Percentiles rank a stretch among this genome's conserved stretches.
phyloP scores from a whole-genome alignment of 1,284 basidiomycete species.

The Golubevia sp. region DNA sequence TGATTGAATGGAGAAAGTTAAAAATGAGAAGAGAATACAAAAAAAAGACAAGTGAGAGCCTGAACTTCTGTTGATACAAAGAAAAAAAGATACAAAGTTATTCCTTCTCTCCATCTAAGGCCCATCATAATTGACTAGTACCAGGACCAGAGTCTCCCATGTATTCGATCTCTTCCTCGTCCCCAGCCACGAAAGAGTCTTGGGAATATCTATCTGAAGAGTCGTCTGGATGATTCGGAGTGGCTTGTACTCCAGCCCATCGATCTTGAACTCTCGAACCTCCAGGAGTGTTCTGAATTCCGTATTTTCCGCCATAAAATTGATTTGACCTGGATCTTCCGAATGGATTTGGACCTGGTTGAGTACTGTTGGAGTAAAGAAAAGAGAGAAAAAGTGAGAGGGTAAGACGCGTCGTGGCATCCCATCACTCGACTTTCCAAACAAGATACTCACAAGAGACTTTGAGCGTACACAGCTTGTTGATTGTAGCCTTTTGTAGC shows the following conservation, averaged over 20 bases:
- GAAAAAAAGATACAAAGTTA: too few relatives aligned
- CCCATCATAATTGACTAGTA: not conserved
- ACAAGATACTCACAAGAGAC: slow-evolving; percentile 65
- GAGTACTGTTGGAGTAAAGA: too few relatives aligned
- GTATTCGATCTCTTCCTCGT: not conserved
- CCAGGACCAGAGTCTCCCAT: not conserved
- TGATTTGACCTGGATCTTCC: not conserved
- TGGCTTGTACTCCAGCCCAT: not conserved
- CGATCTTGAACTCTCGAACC: not conserved
- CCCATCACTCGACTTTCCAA: too few relatives aligned
- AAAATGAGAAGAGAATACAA: too few relatives aligned
- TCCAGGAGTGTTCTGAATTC: not conserved
- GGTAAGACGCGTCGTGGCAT: too few relatives aligned
- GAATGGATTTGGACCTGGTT: not conserved
- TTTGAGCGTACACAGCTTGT: slow-evolving; percentile 70
- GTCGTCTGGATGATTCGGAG: not conserved
- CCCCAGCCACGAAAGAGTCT: not conserved
- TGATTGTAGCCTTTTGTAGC: slow-evolving; percentile 77
- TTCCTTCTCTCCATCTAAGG: too few relatives aligned
- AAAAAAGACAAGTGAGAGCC: too few relatives aligned
- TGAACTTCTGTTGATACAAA: too few relatives aligned
- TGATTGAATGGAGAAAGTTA: too few relatives aligned
- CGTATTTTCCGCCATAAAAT: not conserved
- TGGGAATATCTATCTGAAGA: not conserved
- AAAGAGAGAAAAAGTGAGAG: too few relatives aligned